These are phyloP conservation scores for Phaeosphaeria sp. DNA, from an alignment of 2,329 filamentous ascomycete species.

Conservation along the genomic window DNA sequence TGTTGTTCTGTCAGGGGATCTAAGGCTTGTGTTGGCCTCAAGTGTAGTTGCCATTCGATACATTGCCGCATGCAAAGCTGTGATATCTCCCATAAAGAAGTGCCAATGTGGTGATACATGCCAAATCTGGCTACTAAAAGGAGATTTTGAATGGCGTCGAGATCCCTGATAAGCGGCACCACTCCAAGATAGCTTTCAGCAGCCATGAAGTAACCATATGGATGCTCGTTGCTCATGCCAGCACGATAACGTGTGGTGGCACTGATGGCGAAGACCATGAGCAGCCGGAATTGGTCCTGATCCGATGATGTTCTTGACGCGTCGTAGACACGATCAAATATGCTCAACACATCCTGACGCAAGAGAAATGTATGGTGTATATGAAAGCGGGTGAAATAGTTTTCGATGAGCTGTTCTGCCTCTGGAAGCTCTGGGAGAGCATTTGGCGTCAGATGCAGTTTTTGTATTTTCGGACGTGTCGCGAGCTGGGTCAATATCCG, in stretches of 20 bases:
- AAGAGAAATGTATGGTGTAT: slow-evolving; percentile 18
- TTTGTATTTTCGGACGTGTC: slow-evolving; percentile 11
- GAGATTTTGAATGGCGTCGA: slow-evolving; percentile 50
- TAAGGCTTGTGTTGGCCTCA: slow-evolving; percentile 3
- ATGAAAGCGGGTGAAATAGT: slow-evolving; percentile 16
- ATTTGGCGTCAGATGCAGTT: slow-evolving; percentile 6
- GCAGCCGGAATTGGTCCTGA: slow-evolving; percentile 45
- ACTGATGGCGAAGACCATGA: slow-evolving; percentile 50
- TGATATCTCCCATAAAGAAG: slow-evolving; percentile 52
- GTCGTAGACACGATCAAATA: slow-evolving; percentile 15
- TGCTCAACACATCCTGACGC: slow-evolving; percentile 9
- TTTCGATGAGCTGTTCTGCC: slow-evolving; percentile 13
- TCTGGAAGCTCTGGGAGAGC: slow-evolving; percentile 5
- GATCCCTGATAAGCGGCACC: slow-evolving; percentile 39
- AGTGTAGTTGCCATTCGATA: slow-evolving; percentile 48
- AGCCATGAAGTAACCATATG: slow-evolving; percentile 51
- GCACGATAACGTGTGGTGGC: slow-evolving; percentile 45
- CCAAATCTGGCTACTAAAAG: slow-evolving; percentile 51
- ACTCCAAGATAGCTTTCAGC: slow-evolving; percentile 43
- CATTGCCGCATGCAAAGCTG: slow-evolving; percentile 52
- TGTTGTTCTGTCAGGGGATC: slow-evolving; percentile 45
- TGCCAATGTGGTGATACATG: slow-evolving; percentile 53
- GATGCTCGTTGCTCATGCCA: slow-evolving; percentile 42
- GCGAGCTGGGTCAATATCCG: slow-evolving; percentile 19
- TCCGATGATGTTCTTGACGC: slow-evolving; percentile 1